phyloP scores from a whole-genome alignment of 108 stramenopile species.

The Asterionellopsis glacialis region DNA sequence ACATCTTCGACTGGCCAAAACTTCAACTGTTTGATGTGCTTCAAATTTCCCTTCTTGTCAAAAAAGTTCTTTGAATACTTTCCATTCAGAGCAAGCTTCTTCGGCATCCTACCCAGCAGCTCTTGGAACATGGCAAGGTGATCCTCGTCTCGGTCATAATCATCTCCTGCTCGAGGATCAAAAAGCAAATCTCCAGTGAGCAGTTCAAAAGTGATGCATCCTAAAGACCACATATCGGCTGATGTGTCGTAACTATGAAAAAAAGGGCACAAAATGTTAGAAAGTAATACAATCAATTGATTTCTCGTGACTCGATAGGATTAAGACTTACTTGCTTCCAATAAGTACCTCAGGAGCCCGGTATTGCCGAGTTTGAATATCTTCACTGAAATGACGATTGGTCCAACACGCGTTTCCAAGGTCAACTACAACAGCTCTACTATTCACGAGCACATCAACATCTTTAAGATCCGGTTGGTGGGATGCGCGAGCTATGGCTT shows the following conservation, averaged over 20 bases:
- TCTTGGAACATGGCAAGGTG: slow-evolving; percentile 99
- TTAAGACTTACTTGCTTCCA: slow-evolving; percentile 65
- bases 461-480: slow-evolving; percentile 76
- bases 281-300: slow-evolving; percentile 1
- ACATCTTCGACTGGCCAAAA: slow-evolving; percentile 97
- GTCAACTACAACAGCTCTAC: slow-evolving; percentile 88
- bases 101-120: slow-evolving; percentile 93
- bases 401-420: slow-evolving; percentile 99
- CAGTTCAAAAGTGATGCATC: slow-evolving; percentile 95
- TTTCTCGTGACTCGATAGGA: no score
- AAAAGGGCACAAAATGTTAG: slow-evolving; percentile 7
- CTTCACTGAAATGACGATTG: slow-evolving; percentile 95
- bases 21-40: slow-evolving; percentile 96
- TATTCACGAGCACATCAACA: slow-evolving; percentile 50
- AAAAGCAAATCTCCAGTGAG: slow-evolving; percentile 97
- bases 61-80: slow-evolving; percentile 96
- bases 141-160: slow-evolving; percentile 96
- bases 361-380: slow-evolving; percentile 98
- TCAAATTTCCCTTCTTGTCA: slow-evolving; percentile 92
- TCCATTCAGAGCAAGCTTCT: slow-evolving; percentile 77
- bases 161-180: slow-evolving; percentile 90
- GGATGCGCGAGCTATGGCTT: slow-evolving; percentile 28
- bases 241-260: slow-evolving; percentile 81
- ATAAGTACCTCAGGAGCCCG: slow-evolving; percentile 94
- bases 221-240: slow-evolving; percentile 99